Evolutionary conservation across 805 yeast genomes (phyloP), one percentile per base, ranked within the genome.

Genomic region (Cyberlindnera euphorbiae): DNA sequence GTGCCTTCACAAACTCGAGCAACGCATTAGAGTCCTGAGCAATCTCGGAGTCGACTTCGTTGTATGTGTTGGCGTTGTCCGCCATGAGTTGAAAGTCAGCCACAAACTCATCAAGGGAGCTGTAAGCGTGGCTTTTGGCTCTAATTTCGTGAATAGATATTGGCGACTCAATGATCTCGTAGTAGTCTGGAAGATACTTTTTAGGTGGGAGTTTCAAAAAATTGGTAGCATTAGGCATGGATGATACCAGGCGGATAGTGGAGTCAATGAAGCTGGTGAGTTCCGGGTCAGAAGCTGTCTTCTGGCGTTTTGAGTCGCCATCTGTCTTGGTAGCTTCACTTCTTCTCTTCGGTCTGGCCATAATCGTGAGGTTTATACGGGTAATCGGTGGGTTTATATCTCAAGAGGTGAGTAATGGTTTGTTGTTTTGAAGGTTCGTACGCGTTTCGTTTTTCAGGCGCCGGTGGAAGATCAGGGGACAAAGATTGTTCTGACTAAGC

Each of bases 101-200:
- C 71, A 48, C 38, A 47, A 84, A 66, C 45, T 69, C 72, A 27
- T 61, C 28, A 31, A 49, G 17, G 49, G 65, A 39, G 33, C 48
- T 11, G 41, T 69, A 67, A 8, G 58, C 49, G 9, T 61, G 58
- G 29, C 74, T 52, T 39, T 72, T 74, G 40, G 59, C 62, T 41
- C 69, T 69, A 40, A 86, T 77, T 58, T 83, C 90, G 38, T 73
- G 68, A 10, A 86, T 56, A 0, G 95, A 80, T 3, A 83, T 75
- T 3, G 95, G 95, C 16, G 62, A 61, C 35, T 65, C 60, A 36
- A 84, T 78, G 30, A 85, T 77, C 36, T 77, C 64, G 55, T 80
- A 85, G 57, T 87, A 88, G 54, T 86, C 94, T 0, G 96, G 88
- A 52, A 83, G 86, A 30, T 74, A 60, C 53, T 80, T 78, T 47